Percentiles rank a stretch among this genome's conserved stretches.
Conservation (phyloP, 176 grass and related monocot species). For the Avena atlantica region DNA sequence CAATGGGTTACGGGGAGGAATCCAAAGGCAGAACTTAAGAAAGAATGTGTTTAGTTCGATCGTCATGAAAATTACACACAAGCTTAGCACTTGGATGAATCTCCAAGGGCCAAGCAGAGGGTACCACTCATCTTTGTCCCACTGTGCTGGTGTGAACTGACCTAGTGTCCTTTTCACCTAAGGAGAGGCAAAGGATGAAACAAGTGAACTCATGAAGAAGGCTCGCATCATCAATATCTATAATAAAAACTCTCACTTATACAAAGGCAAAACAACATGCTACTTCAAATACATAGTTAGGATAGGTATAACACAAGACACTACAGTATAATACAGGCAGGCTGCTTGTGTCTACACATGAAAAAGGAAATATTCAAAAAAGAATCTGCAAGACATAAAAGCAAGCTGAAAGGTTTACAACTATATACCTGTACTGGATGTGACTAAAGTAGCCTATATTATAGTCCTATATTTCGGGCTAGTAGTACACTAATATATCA, state of each 20-base stretch:
- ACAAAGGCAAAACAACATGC: background rate
- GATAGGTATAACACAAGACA: background rate
- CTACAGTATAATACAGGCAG: background rate
- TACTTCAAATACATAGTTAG: conserved; percentile 36
- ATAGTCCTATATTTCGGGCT: background rate
- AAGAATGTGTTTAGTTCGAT: conserved; percentile 99
- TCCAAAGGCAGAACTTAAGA: conserved; percentile 98
- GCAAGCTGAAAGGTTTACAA: background rate
- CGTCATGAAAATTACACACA: conserved; percentile 92
- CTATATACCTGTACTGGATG: background rate
- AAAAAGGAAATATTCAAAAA: conserved; percentile 20
- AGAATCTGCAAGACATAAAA: background rate
- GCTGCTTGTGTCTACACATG: background rate
- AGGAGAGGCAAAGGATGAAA: conserved; percentile 34
- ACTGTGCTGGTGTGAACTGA: conserved; percentile 95
- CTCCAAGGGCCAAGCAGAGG: conserved; percentile 91
- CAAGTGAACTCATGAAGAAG: conserved; percentile 20
- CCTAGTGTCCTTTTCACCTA: conserved; percentile 97
- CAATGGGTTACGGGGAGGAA: conserved; percentile 88
- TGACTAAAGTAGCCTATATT: background rate
- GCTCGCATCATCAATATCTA: conserved; percentile 1
- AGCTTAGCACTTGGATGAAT: conserved; percentile 89
- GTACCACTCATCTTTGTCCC: conserved; percentile 99
- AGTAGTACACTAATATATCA: conserved; percentile 3
- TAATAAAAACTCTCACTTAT: background rate